Evolutionary conservation across 2,329 filamentous ascomycete genomes (phyloP), one percentile per base, ranked within the genome.

Genomic region (Exophiala sp.): DNA sequence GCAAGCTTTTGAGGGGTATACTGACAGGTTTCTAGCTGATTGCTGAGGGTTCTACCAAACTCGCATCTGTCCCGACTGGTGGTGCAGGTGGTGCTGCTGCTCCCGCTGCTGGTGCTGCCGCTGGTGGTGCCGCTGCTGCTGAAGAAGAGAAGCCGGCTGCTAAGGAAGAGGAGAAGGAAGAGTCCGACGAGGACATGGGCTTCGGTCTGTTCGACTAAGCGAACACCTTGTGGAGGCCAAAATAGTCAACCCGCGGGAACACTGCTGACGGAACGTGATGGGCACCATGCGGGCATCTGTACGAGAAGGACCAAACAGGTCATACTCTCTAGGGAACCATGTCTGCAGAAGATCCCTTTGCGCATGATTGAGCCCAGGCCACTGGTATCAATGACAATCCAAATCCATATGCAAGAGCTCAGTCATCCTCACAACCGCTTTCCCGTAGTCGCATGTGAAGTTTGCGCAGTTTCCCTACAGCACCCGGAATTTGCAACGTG

Each of bases 11-110:
- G 60, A 62, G 18, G 59, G 43, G 30, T 6, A 47, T 34, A 40
- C 54, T 60, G 45, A 58, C 41, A 48, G 24, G 5, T 32, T n/a
- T 24, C 59, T 64, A 97, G 93, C 78, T 98, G 75, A 96, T 98
- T 73, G 66, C 87, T 66, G 82, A 90, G 75, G 93, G 93, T 70
- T 82, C 86, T 62, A 68, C 78, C 74, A 98, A 98, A 85, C 88
- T 98, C 68, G 93, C 93, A 66, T 96, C 91, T 75, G 91, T 98
- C 69, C 90, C 93, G 74, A 88, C 87, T 68, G 93, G 90, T 67
- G 90, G 90, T 73, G 80, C 77, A 68, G 86, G 79, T 68, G 86
- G 79, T 68, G 84, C 74, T 66, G 77, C 76, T 66, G 78, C 71
- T 61, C 77, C 76, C 65, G 79, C 70, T 62, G 66, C 69, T 62